phyloP scores from a whole-genome alignment of 495 filamentous ascomycete genomes.

The Penicillium turbatum region DNA sequence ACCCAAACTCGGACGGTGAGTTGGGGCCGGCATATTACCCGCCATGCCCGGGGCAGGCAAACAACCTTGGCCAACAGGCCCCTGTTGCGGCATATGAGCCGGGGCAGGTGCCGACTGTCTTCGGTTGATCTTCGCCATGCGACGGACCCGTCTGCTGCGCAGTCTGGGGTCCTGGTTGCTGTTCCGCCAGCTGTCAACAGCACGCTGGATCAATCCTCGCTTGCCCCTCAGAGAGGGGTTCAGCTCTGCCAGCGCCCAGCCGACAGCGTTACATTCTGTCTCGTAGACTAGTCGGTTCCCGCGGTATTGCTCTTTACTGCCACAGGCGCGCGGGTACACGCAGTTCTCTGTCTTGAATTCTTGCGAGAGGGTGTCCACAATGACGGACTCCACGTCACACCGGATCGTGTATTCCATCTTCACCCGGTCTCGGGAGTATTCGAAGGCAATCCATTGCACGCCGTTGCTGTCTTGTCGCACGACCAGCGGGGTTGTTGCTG shows the following conservation, averaged over 20 bases:
- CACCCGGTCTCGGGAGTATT: conserved; percentile 94
- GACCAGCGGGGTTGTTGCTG: conserved; percentile 93
- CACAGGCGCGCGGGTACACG: conserved; percentile 94
- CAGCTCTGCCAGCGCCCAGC: conserved; percentile 91
- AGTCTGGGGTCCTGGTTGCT: conserved; percentile 94
- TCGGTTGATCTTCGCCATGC: conserved; percentile 92
- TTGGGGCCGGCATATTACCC: conserved; percentile 44
- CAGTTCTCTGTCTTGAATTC: conserved; percentile 98
- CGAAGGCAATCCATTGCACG: conserved; percentile 98
- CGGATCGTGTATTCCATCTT: conserved; percentile 99
- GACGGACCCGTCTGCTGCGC: conserved; percentile 82
- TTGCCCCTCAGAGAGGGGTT: conserved; percentile 90
- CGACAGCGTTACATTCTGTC: conserved; percentile 97
- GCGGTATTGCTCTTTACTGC: conserved; percentile 89
- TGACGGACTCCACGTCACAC: conserved; percentile 95
- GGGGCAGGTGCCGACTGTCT: conserved; percentile 53
- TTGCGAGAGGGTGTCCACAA: conserved; percentile 72
- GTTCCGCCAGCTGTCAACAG: conserved; percentile 97
- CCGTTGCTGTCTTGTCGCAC: conserved; percentile 94
- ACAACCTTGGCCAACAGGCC: conserved; percentile 43
- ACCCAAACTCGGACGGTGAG: conserved; percentile 48
- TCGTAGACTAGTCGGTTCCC: conserved; percentile 95
- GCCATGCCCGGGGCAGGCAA: conserved; percentile 40
- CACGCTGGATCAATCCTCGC: conserved; percentile 90
- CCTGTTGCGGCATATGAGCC: conserved; percentile 52